Conservation (phyloP, 2,329 filamentous ascomycete species). For the Venturia pyrina region DNA sequence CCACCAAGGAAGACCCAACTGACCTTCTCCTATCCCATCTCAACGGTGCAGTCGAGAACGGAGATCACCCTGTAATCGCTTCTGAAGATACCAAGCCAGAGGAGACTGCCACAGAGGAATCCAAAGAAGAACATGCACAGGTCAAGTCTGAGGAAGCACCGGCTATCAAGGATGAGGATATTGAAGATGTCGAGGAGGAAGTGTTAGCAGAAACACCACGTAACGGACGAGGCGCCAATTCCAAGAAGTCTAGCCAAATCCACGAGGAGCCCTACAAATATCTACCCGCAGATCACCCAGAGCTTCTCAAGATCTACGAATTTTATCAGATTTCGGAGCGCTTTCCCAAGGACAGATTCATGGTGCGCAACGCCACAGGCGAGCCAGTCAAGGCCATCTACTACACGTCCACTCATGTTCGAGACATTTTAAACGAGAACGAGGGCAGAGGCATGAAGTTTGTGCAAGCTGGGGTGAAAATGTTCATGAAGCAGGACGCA, state of each 20-base stretch:
- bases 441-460: slow-evolving; percentile 90
- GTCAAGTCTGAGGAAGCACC: neutral
- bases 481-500: slow-evolving; percentile 97
- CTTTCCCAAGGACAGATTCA: slow-evolving; percentile 85
- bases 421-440: slow-evolving; percentile 77
- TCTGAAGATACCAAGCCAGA: neutral
- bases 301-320: slow-evolving; percentile 64
- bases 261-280: slow-evolving; percentile 95
- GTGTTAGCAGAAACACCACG: neutral
- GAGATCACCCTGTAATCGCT: neutral
- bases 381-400: slow-evolving; percentile 91
- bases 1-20: neutral
- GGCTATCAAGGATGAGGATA: neutral
- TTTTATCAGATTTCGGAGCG: slow-evolving; percentile 79
- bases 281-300: slow-evolving; percentile 60
- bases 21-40: slow-evolving; percentile 1
- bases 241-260: slow-evolving; percentile 37
- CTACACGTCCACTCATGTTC: slow-evolving; percentile 78
- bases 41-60: neutral
- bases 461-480: slow-evolving; percentile 92
- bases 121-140: neutral
- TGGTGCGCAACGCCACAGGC: slow-evolving; percentile 88
- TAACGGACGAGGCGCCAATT: slow-evolving; percentile 15
- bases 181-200: neutral
- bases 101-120: neutral